Conservation (phyloP, 2,329 filamentous ascomycete genomes). For the Diaporthe aspalathi region DNA sequence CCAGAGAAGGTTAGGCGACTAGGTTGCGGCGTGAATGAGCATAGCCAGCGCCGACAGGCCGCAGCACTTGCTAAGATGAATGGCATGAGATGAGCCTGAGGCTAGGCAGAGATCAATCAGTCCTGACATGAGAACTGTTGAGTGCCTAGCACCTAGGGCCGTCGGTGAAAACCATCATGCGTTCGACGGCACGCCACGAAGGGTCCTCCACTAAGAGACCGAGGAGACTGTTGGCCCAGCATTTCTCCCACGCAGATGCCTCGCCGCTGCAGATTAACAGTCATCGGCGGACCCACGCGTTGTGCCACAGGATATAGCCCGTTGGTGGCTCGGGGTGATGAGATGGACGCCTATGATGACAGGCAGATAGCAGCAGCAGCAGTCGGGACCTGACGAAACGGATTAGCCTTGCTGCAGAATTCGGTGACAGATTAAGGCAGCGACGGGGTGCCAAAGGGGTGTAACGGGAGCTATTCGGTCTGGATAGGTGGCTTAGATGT, state of each 20-base stretch:
- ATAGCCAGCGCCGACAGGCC: constrained; percentile 18
- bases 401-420: not conserved
- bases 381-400: not conserved
- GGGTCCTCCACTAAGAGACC: constrained; percentile 19
- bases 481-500: constrained; percentile 3
- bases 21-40: constrained; percentile 3
- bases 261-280: constrained; percentile 29
- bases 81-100: not conserved
- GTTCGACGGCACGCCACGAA: not conserved
- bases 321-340: not conserved
- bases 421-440: constrained; percentile 26
- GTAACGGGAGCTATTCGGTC: constrained; percentile 14
- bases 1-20: not conserved
- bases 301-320: not conserved
- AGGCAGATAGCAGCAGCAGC: constrained; percentile 4
- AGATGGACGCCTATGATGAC: constrained; percentile 18
- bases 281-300: constrained; percentile 6
- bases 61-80: constrained; percentile 7
- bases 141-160: not conserved
- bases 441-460: constrained; percentile 12
- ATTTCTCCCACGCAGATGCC: constrained; percentile 12
- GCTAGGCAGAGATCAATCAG: constrained; percentile 27
- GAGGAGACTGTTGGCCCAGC: not conserved
- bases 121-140: not conserved
- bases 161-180: not conserved